Base-by-base conservation (phyloP, 2,329 filamentous ascomycete species). In the Nemania sp. region DNA sequence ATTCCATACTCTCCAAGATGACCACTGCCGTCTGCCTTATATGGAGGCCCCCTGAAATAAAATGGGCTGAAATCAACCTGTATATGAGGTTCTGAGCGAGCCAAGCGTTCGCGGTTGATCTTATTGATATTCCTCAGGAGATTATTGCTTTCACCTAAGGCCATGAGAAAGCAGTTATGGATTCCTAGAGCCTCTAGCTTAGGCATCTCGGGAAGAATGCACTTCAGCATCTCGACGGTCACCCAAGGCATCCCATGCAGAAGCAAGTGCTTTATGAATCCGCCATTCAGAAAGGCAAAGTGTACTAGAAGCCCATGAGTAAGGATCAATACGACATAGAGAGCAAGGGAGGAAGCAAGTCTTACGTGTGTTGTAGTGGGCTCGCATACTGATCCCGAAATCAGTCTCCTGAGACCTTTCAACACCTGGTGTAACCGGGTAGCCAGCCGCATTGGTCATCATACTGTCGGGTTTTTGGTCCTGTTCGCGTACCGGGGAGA, bases 151-250 rank as follows among this genome's bases (percentile, higher is more conserved):
- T 48, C 17, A 1, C 59, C 59, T 12, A 72, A 58, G 41, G 67
- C 61, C 1, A 72, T 28, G 0, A 71, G 49, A 12, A 69, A 67
- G 45, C 69, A 72, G 6, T 67, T 61, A 23, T 68, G 55, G 1
- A 72, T 42, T 6, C 62, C 57, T 1, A 72, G 26, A 0, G 48
- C 34, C 37, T 62, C 49, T 0, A 72, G 54, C 14, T 54, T 58
- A 0, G 61, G 61, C 24, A 66, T 50, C 1, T 26, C 6, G 1
- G 50, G 24, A 0, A 71, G n/a, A 3, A 66, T 58, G 3, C 43
- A 24, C 33, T 52, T 23, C 2, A 71, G 26, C 1, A 63, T 34
- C 1, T 30, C 6, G 1, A 64, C 3, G 15, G 67, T 57, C 3
- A 72, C 19, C 49, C 60, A 64, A 0, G 66, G 59, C 5, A 67